Evolutionary conservation across 306 rosid genomes (phyloP).

Genomic region (Senna tora): DNA sequence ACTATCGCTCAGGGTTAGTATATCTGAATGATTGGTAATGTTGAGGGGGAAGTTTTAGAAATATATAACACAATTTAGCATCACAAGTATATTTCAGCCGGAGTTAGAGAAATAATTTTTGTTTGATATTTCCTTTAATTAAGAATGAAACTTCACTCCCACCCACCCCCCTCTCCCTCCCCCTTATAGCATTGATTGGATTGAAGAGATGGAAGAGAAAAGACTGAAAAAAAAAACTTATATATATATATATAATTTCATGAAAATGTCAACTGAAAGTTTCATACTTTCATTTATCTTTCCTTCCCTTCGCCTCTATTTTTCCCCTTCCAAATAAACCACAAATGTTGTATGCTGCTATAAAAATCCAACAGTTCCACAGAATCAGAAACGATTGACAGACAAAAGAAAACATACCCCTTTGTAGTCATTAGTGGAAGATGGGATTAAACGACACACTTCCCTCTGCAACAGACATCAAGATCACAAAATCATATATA

Average conservation of each 20-base stretch:
- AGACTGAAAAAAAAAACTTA: too few relatives aligned
- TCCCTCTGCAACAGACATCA: conserved; percentile 73
- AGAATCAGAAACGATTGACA: conserved; percentile 26
- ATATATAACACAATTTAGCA: conserved; percentile 1
- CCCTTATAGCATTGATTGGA: too few relatives aligned
- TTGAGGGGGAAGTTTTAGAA: conserved; percentile 22
- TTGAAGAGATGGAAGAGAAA: too few relatives aligned
- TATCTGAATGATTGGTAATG: conserved; percentile 28
- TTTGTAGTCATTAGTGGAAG: conserved; percentile 66
- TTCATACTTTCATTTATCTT: too few relatives aligned
- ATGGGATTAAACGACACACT: conserved; percentile 81
- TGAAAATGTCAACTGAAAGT: too few relatives aligned
- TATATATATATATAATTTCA: too few relatives aligned
- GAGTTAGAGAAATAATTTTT: conserved; percentile 9
- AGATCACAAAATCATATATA: conserved; percentile 29
- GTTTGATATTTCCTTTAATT: too few relatives aligned
- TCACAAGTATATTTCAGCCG: conserved; percentile 10
- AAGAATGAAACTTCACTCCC: too few relatives aligned
- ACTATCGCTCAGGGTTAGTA: neutral
- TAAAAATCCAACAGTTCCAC: neutral
- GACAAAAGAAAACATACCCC: conserved; percentile 62
- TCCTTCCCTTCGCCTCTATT: too few relatives aligned
- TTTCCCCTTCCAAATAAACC: neutral
- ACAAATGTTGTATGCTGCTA: neutral
- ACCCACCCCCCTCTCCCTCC: too few relatives aligned